A percentile compares a stretch with the other conserved stretches of the same genome.
These are phyloP conservation scores for Phyllosticta capitalensis DNA, from an alignment of 2,329 filamentous ascomycete genomes.

Conservation along the genomic window DNA sequence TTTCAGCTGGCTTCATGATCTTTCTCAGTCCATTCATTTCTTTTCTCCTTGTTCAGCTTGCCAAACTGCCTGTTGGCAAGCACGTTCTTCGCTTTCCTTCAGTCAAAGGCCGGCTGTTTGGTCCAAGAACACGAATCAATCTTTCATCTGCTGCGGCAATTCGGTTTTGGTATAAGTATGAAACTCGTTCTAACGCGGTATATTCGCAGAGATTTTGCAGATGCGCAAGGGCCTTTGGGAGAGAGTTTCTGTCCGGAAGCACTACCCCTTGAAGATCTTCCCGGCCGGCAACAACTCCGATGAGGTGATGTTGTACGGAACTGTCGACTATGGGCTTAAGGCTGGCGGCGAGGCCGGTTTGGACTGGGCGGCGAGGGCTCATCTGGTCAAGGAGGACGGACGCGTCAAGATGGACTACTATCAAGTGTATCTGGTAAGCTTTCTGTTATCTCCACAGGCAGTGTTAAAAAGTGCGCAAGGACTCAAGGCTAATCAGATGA, in stretches of 20 bases:
- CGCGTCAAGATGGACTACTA: constrained; percentile 46
- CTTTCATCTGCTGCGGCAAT: neutral
- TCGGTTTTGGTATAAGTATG: neutral
- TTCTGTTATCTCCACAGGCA: neutral
- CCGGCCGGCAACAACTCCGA: constrained; percentile 37
- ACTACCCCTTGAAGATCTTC: constrained; percentile 40
- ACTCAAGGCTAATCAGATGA: neutral
- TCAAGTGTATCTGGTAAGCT: constrained; percentile 45
- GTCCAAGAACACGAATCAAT: neutral
- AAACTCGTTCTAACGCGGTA: neutral
- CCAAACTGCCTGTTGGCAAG: neutral
- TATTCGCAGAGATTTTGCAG: constrained; percentile 37
- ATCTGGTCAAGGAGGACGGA: constrained; percentile 42
- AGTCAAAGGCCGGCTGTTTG: neutral
- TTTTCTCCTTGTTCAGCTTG: neutral
- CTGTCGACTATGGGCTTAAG: constrained; percentile 44
- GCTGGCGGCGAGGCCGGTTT: constrained; percentile 37
- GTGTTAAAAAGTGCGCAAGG: neutral
- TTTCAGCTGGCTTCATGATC: neutral
- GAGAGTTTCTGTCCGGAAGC: constrained; percentile 38
- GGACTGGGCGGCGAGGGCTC: constrained; percentile 47
- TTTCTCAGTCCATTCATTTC: neutral
- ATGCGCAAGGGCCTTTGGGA: constrained; percentile 46
- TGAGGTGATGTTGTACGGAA: constrained; percentile 47
- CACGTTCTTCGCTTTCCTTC: neutral